These are phyloP conservation scores for Colletotrichum sp. DNA, from an alignment of 2,329 filamentous ascomycete species.

Conservation along the genomic window DNA sequence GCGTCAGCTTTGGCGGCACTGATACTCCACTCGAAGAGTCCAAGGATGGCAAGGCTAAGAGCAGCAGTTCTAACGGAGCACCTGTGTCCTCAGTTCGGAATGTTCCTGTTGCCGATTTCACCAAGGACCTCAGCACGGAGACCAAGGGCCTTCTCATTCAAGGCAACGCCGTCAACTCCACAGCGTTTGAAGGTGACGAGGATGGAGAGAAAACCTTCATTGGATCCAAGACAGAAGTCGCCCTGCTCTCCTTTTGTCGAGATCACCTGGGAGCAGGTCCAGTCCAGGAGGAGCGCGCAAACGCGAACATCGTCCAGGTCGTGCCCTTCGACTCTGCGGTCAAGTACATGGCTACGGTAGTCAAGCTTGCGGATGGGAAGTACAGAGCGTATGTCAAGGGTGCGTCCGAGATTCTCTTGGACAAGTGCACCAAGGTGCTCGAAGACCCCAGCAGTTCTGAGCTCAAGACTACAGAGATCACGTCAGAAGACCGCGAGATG, in stretches of 20 bases:
- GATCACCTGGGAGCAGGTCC: conserved; percentile 69
- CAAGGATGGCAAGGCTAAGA: conserved; percentile 29
- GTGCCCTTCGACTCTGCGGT: conserved; percentile 43
- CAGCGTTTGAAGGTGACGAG: conserved; percentile 70
- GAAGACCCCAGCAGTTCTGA: conserved; percentile 19
- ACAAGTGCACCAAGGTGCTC: conserved; percentile 41
- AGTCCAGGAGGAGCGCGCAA: conserved; percentile 65
- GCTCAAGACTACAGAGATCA: background rate
- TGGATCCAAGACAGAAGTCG: conserved; percentile 80
- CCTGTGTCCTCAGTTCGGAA: background rate
- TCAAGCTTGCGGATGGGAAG: conserved; percentile 57
- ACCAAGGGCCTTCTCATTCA: conserved; percentile 53
- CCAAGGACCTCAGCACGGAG: conserved; percentile 17
- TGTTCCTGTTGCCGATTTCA: background rate
- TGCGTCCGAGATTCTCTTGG: conserved; percentile 54
- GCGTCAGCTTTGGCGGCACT: conserved; percentile 35
- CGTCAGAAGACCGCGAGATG: conserved; percentile 13
- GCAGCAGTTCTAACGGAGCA: conserved; percentile 20
- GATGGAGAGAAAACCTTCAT: conserved; percentile 66
- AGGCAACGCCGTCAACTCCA: conserved; percentile 72
- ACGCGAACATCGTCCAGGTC: conserved; percentile 53
- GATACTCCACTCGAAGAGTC: conserved; percentile 30
- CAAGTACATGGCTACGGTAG: conserved; percentile 73
- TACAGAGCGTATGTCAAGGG: conserved; percentile 63
- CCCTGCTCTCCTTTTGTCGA: conserved; percentile 72